Evolutionary conservation across 805 yeast species (phyloP).

Genomic region (Dipodascus geniculatus): DNA sequence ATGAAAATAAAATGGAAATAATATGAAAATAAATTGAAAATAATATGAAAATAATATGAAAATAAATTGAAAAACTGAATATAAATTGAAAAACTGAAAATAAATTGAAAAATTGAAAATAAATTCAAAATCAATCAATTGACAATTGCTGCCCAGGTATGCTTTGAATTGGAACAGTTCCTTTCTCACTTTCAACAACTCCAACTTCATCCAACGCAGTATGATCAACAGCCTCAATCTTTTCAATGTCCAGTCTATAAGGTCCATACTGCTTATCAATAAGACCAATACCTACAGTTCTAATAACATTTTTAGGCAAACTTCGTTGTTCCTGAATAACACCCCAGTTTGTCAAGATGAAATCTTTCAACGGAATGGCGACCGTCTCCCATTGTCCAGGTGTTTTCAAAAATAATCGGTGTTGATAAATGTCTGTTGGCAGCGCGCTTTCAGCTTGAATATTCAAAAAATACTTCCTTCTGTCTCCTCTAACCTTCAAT

Average conservation of each 20-base stretch:
- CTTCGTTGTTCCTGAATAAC: slow-evolving; percentile 43
- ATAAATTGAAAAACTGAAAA: too few species aligned
- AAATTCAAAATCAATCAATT: slow-evolving; percentile 6
- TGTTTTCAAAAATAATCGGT: slow-evolving; percentile 55
- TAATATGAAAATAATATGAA: too few species aligned
- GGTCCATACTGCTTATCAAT: slow-evolving; percentile 73
- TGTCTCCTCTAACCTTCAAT: slow-evolving; percentile 60
- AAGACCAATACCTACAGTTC: slow-evolving; percentile 67
- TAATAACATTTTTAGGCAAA: slow-evolving; percentile 51
- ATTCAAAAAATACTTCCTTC: slow-evolving; percentile 65
- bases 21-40: too few species aligned
- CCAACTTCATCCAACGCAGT: neutral
- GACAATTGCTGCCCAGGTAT: slow-evolving; percentile 18
- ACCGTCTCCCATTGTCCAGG: slow-evolving; percentile 82
- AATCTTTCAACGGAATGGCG: slow-evolving; percentile 62
- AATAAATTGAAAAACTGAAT: too few species aligned
- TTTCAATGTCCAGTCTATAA: slow-evolving; percentile 54
- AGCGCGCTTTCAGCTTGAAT: slow-evolving; percentile 73
- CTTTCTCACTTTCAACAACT: neutral
- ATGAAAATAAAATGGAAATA: too few species aligned
- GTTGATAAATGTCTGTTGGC: slow-evolving; percentile 72
- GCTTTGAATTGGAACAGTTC: slow-evolving; percentile 2
- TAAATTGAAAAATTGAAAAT: neutral
- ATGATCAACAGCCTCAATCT: slow-evolving; percentile 45
- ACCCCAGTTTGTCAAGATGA: slow-evolving; percentile 81